Conservation (phyloP, 2,329 filamentous ascomycete species). For the Penicillium psychrosexuale region DNA sequence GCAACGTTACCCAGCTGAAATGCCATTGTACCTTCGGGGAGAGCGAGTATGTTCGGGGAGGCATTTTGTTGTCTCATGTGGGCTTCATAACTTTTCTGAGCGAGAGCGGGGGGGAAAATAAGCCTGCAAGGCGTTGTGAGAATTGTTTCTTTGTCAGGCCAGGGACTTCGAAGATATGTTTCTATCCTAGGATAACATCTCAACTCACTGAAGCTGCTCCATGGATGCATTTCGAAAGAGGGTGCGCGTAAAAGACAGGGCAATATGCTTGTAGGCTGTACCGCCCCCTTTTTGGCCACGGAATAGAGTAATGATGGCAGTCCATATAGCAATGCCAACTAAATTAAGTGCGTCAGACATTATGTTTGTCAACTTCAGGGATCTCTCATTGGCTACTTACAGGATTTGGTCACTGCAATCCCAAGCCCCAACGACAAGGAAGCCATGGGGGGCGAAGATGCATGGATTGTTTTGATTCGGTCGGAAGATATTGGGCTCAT, state of each 20-base stretch:
- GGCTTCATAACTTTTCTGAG: not conserved
- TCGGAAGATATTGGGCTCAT: not conserved
- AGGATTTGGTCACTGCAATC: not conserved
- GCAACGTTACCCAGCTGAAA: not conserved
- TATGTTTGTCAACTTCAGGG: not conserved
- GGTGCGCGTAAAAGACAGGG: not conserved
- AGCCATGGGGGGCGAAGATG: not conserved
- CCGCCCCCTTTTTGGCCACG: not conserved
- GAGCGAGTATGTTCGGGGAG: not conserved
- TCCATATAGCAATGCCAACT: not conserved
- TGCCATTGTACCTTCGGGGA: not conserved
- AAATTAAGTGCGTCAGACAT: not conserved
- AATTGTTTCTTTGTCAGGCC: not conserved
- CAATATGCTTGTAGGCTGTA: not conserved
- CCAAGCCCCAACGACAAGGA: not conserved
- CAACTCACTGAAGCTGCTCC: not conserved
- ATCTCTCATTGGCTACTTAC: not conserved
- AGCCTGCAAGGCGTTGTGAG: not conserved
- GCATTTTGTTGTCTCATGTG: not conserved
- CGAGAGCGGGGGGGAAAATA: not conserved
- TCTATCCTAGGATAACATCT: too few species aligned
- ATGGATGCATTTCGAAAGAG: not conserved
- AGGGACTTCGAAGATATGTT: not conserved
- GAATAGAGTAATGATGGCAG: not conserved
- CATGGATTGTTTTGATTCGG: not conserved